Conservation (phyloP, 2,329 filamentous ascomycete genomes). For the Alternaria gansuensis region DNA sequence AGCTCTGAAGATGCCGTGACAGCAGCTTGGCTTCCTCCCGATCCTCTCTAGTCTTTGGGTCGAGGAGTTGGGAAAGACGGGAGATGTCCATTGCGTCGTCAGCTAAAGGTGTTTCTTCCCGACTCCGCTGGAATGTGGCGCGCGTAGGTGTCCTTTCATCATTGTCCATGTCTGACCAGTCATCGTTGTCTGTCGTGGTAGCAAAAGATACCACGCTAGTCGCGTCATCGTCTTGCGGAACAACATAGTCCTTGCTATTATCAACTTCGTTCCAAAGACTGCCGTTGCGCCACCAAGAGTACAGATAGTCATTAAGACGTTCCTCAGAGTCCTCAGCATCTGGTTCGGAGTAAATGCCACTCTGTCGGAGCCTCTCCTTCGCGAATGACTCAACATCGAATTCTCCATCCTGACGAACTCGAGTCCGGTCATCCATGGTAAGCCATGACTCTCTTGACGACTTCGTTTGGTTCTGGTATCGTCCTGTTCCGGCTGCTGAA, state of each 20-base stretch:
- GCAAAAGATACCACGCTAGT: conserved; percentile 81
- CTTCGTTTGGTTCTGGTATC: conserved; percentile 7
- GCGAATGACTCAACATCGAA: conserved; percentile 86
- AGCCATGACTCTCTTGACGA: conserved; percentile 36
- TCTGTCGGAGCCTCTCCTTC: conserved; percentile 65
- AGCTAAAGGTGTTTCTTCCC: conserved; percentile 65
- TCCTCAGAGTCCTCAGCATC: conserved; percentile 62
- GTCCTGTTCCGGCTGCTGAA: conserved; percentile 8
- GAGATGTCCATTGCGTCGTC: conserved; percentile 64
- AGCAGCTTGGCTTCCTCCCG: conserved; percentile 82
- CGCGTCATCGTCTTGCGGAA: conserved; percentile 72
- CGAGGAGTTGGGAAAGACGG: conserved; percentile 80
- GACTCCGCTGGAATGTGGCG: conserved; percentile 59
- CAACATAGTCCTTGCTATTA: conserved; percentile 78
- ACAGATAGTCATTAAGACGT: conserved; percentile 76
- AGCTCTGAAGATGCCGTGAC: conserved; percentile 77
- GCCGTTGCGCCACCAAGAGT: conserved; percentile 83
- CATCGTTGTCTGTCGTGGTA: conserved; percentile 58
- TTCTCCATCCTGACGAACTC: conserved; percentile 30
- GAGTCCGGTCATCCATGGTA: conserved; percentile 36
- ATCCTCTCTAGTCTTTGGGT: conserved; percentile 80
- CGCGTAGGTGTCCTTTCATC: conserved; percentile 78
- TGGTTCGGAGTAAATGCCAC: conserved; percentile 38
- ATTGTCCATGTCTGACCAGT: conserved; percentile 54
- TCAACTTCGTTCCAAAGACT: conserved; percentile 88